phyloP scores from a whole-genome alignment of 768 basidiomycete genomes.

The Leccinum rimulosum region DNA sequence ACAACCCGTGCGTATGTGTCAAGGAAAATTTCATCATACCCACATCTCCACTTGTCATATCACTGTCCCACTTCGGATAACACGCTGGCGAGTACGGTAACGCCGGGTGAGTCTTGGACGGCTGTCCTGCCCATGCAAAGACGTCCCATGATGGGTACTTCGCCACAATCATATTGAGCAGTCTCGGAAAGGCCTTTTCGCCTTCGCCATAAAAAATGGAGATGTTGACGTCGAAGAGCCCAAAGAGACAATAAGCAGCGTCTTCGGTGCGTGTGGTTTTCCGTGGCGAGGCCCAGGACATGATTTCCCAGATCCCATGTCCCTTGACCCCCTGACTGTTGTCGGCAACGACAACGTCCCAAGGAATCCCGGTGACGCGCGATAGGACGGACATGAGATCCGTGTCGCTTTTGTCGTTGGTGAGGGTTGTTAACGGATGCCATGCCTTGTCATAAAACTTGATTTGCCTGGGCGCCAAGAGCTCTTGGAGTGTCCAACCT shows the following conservation, averaged over 20 bases:
- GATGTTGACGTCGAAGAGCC: slow-evolving; percentile 25
- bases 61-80: slow-evolving; percentile 20
- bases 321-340: slow-evolving; percentile 19
- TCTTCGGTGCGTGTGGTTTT: slow-evolving; percentile 31
- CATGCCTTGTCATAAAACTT: slow-evolving; percentile 27
- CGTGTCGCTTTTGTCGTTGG: slow-evolving; percentile 18
- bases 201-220: slow-evolving; percentile 32
- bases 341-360: slow-evolving; percentile 14
- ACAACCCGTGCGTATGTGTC: slow-evolving; percentile 11
- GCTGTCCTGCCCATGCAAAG: slow-evolving; percentile 25
- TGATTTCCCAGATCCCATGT: slow-evolving; percentile 22
- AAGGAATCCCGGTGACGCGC: slow-evolving; percentile 20
- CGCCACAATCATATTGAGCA: slow-evolving; percentile 20
- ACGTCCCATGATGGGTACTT: slow-evolving; percentile 20
- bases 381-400: slow-evolving; percentile 11
- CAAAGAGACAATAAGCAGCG: slow-evolving; percentile 27
- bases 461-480: slow-evolving; percentile 26
- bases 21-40: slow-evolving; percentile 19
- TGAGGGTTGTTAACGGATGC: slow-evolving; percentile 12
- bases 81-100: slow-evolving; percentile 22
- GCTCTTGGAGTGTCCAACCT: slow-evolving; percentile 27
- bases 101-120: slow-evolving; percentile 17
- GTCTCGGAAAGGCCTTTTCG: slow-evolving; percentile 26
- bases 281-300: slow-evolving; percentile 31
- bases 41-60: slow-evolving; percentile 2